Evolutionary conservation across 495 filamentous ascomycete species (phyloP).

Genomic region (Polyplosphaeria fusca): DNA sequence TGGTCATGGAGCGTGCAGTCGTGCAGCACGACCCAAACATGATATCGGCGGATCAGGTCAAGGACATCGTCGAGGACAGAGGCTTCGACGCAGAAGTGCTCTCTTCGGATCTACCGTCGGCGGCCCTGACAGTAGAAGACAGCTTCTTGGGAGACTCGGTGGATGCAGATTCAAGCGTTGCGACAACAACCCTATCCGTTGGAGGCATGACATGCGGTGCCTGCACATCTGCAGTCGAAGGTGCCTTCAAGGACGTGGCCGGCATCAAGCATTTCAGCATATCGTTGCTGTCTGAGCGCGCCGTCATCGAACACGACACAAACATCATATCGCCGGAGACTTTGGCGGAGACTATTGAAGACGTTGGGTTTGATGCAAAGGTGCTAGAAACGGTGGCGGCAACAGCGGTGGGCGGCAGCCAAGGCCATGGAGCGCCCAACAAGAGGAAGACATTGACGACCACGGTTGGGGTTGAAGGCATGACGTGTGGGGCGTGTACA

Average conservation of each 20-base stretch:
- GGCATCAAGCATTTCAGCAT: slow-evolving; percentile 45
- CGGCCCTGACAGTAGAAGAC: slow-evolving; percentile 25
- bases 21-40: slow-evolving; percentile 79
- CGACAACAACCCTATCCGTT: slow-evolving; percentile 80
- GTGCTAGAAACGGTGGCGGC: slow-evolving; percentile 40
- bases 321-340: slow-evolving; percentile 57
- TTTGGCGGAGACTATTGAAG: slow-evolving; percentile 63
- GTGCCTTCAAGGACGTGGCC: slow-evolving; percentile 60
- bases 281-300: slow-evolving; percentile 58
- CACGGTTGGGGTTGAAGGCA: slow-evolving; percentile 82
- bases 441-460: slow-evolving; percentile 55
- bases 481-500: slow-evolving; percentile 97
- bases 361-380: slow-evolving; percentile 46
- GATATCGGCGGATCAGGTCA: slow-evolving; percentile 68
- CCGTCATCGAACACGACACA: slow-evolving; percentile 49
- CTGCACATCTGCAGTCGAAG: slow-evolving; percentile 86
- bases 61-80: slow-evolving; percentile 85
- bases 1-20: slow-evolving; percentile 90
- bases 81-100: slow-evolving; percentile 95
- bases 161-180: slow-evolving; percentile 40
- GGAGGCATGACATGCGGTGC: slow-evolving; percentile 97
- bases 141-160: slow-evolving; percentile 34
- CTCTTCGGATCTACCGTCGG: slow-evolving; percentile 63
- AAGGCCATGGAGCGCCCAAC: slow-evolving; percentile 9
- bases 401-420: slow-evolving; percentile 8